phyloP scores from a whole-genome alignment of 2,329 filamentous ascomycete species.

The Ceratocystis papillata region DNA sequence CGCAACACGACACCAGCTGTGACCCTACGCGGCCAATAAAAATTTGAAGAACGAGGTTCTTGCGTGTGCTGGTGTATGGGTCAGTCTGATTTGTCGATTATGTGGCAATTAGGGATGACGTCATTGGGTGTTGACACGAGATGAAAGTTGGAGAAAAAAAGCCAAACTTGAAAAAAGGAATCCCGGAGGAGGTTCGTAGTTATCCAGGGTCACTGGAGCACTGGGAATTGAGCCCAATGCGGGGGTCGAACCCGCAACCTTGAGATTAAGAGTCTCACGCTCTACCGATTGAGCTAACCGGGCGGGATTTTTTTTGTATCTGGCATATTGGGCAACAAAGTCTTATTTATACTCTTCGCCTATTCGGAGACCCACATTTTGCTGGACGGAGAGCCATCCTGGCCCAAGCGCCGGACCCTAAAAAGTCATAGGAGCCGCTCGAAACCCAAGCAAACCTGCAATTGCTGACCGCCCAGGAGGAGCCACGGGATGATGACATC shows the following conservation, averaged over 20 bases:
- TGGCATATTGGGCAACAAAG: no score
- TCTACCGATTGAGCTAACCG: conserved; percentile 61
- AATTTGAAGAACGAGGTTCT: not conserved
- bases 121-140: not conserved
- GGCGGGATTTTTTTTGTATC: conserved; percentile 30
- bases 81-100: no score
- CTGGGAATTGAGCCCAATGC: conserved; percentile 27
- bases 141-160: not conserved
- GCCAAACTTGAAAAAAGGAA: not conserved
- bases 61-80: not conserved
- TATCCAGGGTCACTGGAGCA: conserved; percentile 14
- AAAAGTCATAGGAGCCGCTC: no score
- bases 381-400: no score
- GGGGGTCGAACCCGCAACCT: conserved; percentile 36
- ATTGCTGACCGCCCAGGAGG: no score
- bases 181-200: not conserved
- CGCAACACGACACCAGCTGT: no score
- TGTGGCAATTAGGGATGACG: not conserved
- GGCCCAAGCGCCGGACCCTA: no score
- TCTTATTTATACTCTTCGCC: no score
- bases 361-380: no score
- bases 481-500: no score
- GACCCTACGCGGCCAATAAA: not conserved
- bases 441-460: no score
- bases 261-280: conserved; percentile 57